Evolutionary conservation across 176 grass and related monocot species (phyloP).

Genomic region (Guadua angustifolia): DNA sequence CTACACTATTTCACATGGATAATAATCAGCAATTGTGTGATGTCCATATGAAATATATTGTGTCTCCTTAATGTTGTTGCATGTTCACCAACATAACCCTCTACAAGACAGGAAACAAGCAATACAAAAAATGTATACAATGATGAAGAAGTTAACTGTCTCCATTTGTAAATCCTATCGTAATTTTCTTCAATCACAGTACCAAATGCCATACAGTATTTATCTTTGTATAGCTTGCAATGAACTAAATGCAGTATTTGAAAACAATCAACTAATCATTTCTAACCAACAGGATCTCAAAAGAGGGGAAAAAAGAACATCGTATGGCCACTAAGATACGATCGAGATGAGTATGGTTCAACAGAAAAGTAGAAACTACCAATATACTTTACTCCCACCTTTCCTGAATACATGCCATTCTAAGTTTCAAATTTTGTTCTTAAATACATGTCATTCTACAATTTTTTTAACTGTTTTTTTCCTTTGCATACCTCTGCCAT

Average conservation of each 20-base stretch:
- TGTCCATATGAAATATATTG: background rate
- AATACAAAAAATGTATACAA: background rate
- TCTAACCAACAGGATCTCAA: no score
- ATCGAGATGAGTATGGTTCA: background rate
- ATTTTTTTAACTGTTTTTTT: no score
- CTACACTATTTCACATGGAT: background rate
- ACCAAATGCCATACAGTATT: background rate
- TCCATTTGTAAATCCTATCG: background rate
- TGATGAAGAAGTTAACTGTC: background rate
- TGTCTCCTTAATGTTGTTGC: background rate
- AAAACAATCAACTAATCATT: no score
- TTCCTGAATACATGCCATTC: no score
- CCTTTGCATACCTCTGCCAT: no score
- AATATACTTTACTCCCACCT: background rate
- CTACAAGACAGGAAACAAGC: background rate
- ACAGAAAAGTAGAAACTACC: background rate
- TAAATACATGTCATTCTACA: no score
- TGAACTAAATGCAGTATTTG: background rate
- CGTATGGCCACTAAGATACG: background rate
- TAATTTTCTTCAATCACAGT: background rate
- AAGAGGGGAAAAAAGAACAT: no score
- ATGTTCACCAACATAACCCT: background rate
- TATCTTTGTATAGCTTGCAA: constrained; percentile 6
- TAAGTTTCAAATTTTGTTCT: no score
- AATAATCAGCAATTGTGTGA: background rate